A percentile compares a stretch with the other conserved stretches of the same genome.
These are phyloP conservation scores for Ceratocystis harringtonii DNA, from an alignment of 2,329 filamentous ascomycete species.

Conservation along the genomic window DNA sequence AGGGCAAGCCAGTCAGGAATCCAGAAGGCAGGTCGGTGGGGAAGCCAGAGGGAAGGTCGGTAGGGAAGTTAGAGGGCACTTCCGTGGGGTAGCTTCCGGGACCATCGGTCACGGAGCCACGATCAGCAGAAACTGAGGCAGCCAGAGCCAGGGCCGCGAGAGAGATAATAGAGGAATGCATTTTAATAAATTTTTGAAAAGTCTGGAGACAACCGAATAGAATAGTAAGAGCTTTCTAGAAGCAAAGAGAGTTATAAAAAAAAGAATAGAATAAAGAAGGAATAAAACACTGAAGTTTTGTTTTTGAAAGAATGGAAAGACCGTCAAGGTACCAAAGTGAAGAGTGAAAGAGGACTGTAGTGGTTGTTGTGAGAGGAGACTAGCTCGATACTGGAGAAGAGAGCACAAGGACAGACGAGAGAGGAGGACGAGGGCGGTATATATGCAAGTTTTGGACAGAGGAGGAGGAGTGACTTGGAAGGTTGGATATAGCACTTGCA, in stretches of 20 bases:
- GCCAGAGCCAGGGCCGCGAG: conserved; percentile 11
- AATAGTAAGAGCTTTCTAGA: neutral
- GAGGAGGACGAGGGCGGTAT: conserved; percentile 5
- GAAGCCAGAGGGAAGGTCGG: conserved; percentile 3
- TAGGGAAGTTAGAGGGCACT: conserved; percentile 3
- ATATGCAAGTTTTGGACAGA: neutral
- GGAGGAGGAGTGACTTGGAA: neutral
- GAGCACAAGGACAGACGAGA: neutral
- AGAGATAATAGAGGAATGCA: conserved; percentile 14
- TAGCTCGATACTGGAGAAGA: conserved; percentile 16
- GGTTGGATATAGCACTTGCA: neutral
- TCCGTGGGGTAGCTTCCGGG: neutral
- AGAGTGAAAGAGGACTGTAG: conserved; percentile 7
- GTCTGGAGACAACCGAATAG: neutral
- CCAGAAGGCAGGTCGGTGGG: neutral
- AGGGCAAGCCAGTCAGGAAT: neutral
- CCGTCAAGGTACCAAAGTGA: conserved; percentile 13
- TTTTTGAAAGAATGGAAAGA: conserved; percentile 4
- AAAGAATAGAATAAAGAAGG: neutral
- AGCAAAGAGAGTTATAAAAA: conserved; percentile 2
- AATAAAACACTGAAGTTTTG: neutral
- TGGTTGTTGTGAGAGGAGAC: conserved; percentile 9
- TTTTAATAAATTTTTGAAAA: conserved; percentile 3
- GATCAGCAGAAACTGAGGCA: conserved; percentile 8
- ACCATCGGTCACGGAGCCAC: neutral